Percentiles rank a stretch among this genome's conserved stretches.
phyloP scores from a whole-genome alignment of 2,329 filamentous ascomycete genomes.

The Dactylellina leptospora region DNA sequence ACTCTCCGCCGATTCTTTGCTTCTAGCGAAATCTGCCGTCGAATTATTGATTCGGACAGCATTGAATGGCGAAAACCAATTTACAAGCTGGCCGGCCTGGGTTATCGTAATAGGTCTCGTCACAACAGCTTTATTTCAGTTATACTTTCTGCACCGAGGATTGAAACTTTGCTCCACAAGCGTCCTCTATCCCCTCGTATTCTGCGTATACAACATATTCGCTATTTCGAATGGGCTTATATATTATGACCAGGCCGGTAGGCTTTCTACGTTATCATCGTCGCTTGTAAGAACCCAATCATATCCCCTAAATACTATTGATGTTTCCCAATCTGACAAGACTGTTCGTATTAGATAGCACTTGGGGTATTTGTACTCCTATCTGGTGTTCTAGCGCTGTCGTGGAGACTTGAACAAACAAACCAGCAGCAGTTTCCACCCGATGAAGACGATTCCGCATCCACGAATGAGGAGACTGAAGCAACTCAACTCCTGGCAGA shows the following conservation, averaged over 20 bases:
- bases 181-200: conserved; percentile 94
- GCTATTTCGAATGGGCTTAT: conserved; percentile 96
- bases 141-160: conserved; percentile 94
- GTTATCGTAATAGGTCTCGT: conserved; percentile 84
- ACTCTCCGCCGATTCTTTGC: conserved; percentile 87
- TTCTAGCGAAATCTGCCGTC: conserved; percentile 95
- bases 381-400: conserved; percentile 86
- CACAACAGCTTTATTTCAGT: conserved; percentile 81
- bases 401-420: conserved; percentile 76
- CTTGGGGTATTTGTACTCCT: conserved; percentile 87
- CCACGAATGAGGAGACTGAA: conserved; percentile 23
- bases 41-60: conserved; percentile 90
- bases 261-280: conserved; percentile 78
- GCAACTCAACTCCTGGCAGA: conserved; percentile 25
- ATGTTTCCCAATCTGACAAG: background rate
- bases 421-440: conserved; percentile 76
- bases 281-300: conserved; percentile 64
- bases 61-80: conserved; percentile 87
- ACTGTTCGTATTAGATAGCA: conserved; percentile 67
- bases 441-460: conserved; percentile 68
- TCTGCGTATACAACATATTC: conserved; percentile 99
- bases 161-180: conserved; percentile 95
- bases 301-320: background rate
- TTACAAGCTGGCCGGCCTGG: conserved; percentile 95
- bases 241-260: conserved; percentile 89